These are phyloP conservation scores for Cadophora sp. DNA, from an alignment of 2,329 filamentous ascomycete species.

Conservation along the genomic window DNA sequence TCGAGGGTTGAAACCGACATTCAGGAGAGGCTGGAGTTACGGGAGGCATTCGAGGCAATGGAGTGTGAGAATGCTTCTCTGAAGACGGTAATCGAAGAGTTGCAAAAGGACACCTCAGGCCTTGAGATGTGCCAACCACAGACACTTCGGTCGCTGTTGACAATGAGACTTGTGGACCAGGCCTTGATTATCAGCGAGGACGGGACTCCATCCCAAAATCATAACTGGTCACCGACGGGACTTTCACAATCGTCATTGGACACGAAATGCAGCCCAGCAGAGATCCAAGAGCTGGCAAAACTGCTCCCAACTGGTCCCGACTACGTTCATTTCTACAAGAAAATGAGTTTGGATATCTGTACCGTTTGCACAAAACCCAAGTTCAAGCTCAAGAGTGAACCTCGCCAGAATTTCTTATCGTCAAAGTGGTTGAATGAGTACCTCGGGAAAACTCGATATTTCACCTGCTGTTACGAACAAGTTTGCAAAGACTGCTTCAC, in stretches of 20 bases:
- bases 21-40: background rate
- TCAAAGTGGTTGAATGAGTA: constrained; percentile 28
- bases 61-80: constrained; percentile 11
- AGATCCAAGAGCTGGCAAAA: constrained; percentile 20
- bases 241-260: constrained; percentile 17
- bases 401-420: background rate
- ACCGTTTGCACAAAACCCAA: constrained; percentile 19
- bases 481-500: constrained; percentile 27
- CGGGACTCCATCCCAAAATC: background rate
- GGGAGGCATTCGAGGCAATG: background rate
- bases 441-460: constrained; percentile 18
- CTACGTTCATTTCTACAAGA: constrained; percentile 24
- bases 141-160: constrained; percentile 21
- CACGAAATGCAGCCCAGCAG: background rate
- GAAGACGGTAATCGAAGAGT: constrained; percentile 15
- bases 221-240: constrained; percentile 16
- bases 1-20: constrained; percentile 4
- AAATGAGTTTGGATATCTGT: constrained; percentile 17
- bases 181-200: background rate
- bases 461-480: constrained; percentile 25
- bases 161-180: constrained; percentile 23
- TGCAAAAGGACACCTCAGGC: constrained; percentile 18
- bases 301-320: constrained; percentile 1
- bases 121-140: constrained; percentile 13
- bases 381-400: constrained; percentile 21